Base-by-base conservation (phyloP, 1,284 basidiomycete genomes). In the Puccinia polysora region DNA sequence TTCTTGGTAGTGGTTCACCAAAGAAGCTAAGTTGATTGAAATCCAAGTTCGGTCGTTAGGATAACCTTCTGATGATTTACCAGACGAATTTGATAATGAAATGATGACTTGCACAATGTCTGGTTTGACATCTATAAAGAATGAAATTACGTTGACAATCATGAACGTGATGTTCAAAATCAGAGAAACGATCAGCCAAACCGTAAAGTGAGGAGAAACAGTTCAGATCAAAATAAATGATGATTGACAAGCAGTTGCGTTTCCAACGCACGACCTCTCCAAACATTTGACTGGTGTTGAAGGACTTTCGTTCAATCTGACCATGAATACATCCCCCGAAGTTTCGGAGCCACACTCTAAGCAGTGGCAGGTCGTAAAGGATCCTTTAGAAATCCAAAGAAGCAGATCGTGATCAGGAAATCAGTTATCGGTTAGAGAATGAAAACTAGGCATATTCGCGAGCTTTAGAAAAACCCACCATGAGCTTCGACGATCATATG, bases 401-500 rank as follows among this genome's bases (percentile, higher is more conserved):
- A 15, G n/a, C 15, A 53, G 64, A 20, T 28, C 18, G 4, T 7
- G 36, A 30, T 18, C 4, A 15, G 23, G 23, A 23, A 30, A 38
- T 8, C 10, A 45, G 0, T 25, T 38, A n/a, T 34, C n/a, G 49
- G 34, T 32, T 23, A 2, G n/a, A 12, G 58, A 34, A 20, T 23
- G n/a, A 40, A 32, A n/a, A 10, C 55, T 6, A 25, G 0, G 30
- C 3, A 32, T 2, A 20, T 6, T 34, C n/a, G n/a, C n/a, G n/a
- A n/a, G n/a, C n/a, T n/a, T n/a, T n/a, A 12, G 4, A 90, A 89
- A 76, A 94, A 94, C 76, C 88, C 91, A 0, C 93, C 95, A 78
- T 98, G 95, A 0, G 96, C 96, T 81, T 97, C 95, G 40, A 97
- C 84, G 73, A 98, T 87, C 76, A 85, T 85, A 25, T 86, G 80